phyloP scores from a whole-genome alignment of 2,329 filamentous ascomycete genomes.

The Clarireedia homoeocarpa region DNA sequence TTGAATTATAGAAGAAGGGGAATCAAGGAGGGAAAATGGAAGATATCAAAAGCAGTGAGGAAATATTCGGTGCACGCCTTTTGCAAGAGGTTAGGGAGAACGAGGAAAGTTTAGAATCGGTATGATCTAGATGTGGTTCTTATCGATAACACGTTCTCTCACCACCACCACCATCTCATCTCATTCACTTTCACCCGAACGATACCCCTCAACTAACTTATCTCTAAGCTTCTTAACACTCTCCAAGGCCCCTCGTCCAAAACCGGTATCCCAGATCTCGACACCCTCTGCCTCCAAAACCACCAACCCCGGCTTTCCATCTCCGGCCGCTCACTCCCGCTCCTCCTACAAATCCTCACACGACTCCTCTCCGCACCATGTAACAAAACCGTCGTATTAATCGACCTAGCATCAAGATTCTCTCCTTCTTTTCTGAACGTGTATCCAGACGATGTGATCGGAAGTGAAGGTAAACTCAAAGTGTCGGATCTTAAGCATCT shows the following conservation, averaged over 20 bases:
- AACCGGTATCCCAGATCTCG: not conserved
- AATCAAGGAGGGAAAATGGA: slow-evolving; percentile 4
- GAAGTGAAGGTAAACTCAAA: not conserved
- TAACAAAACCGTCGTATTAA: slow-evolving; percentile 26
- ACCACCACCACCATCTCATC: not conserved
- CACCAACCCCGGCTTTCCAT: not conserved
- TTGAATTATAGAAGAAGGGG: not conserved
- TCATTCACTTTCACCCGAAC: too few relatives aligned
- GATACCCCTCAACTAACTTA: not conserved
- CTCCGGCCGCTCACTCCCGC: slow-evolving; percentile 3
- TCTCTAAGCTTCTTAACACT: slow-evolving; percentile 13
- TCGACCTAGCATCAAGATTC: slow-evolving; percentile 50
- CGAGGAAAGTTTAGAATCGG: slow-evolving; percentile 48
- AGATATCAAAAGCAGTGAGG: not conserved
- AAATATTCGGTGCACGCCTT: slow-evolving; percentile 37
- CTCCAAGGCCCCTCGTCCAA: not conserved
- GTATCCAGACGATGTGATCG: not conserved
- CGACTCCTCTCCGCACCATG: slow-evolving; percentile 27
- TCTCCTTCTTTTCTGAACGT: slow-evolving; percentile 34
- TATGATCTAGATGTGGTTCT: slow-evolving; percentile 27
- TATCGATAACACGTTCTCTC: slow-evolving; percentile 15
- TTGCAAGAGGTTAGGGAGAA: slow-evolving; percentile 48
- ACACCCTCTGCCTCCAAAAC: not conserved
- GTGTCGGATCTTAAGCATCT: slow-evolving; percentile 22
- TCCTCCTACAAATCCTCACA: not conserved